Base-by-base conservation (phyloP, 2,329 filamentous ascomycete species). In the Aspergillus quadrilineatus region DNA sequence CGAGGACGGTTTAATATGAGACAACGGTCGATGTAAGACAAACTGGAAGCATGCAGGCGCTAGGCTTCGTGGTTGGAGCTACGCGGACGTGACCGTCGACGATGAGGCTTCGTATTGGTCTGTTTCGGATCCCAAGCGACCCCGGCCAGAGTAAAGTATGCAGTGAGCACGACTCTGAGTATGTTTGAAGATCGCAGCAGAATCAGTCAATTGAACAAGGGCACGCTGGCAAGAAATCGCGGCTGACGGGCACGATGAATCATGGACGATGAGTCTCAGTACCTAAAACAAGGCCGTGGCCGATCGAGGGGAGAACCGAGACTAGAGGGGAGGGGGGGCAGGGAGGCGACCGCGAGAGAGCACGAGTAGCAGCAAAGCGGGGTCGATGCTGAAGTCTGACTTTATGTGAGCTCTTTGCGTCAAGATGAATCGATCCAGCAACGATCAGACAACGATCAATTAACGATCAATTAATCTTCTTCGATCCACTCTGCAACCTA, bases 1-100 rank as follows among this genome's bases (percentile, higher is more conserved):
- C 76, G 72, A 70, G 70, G 61, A 65, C 61, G 41, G 60, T 59
- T 61, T 60, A 56, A 45, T 58, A 55, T 54, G 32, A 58, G 55
- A 61, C 58, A 48, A 57, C 58, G 56, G 57, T 29, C 34, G 46
- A 47, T 53, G 57, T 53, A 46, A 46, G 47, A 53, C 39, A 64
- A 55, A 55, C 53, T 53, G 65, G 67, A 63, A 60, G 65, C 66
- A 68, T 61, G 67, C 62, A 55, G 62, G 66, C 57, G 55, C 58
- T 60, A 45, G n/a, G 15, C 34, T 55, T 50, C 30, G 45, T 50
- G 36, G 55, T 48, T 30, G 45, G 48, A 45, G 45, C 55, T 56
- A 58, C 42, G 32, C 41, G 29, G 22, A 22, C 3, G 22, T 22
- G 22, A 22, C 22, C 22, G 44, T 55, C 15, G 53, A 39, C 34